A percentile compares a stretch with the other conserved stretches of the same genome.
phyloP scores from a whole-genome alignment of 2,329 filamentous ascomycete species.

The Verticillium albo-atrum region DNA sequence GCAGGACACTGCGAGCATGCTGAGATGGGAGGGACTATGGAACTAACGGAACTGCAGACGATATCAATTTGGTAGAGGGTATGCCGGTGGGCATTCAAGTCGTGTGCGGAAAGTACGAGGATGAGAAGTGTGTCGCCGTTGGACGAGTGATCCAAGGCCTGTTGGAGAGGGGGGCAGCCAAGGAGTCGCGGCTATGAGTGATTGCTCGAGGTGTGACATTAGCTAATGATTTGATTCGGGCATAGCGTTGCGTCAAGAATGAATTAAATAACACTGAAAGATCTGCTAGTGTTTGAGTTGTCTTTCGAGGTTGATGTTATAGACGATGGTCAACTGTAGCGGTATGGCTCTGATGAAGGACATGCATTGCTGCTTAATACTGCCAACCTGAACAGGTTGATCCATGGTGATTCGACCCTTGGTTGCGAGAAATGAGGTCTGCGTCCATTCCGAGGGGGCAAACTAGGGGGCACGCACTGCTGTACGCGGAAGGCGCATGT shows the following conservation, averaged over 20 bases:
- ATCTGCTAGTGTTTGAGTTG: no score
- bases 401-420: no score
- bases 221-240: not conserved
- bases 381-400: no score
- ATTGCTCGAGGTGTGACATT: not conserved
- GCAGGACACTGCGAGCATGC: not conserved
- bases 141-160: slow-evolving; percentile 23
- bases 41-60: not conserved
- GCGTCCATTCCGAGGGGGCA: no score
- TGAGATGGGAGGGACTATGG: not conserved
- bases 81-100: slow-evolving; percentile 34
- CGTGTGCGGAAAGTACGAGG: slow-evolving; percentile 25
- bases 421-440: no score
- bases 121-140: slow-evolving; percentile 28
- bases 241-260: not conserved
- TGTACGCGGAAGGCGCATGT: no score
- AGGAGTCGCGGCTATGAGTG: not conserved
- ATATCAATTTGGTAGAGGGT: slow-evolving; percentile 16
- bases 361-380: no score
- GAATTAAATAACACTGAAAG: no score
- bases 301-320: no score
- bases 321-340: no score
- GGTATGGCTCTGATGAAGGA: no score
- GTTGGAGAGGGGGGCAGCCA: slow-evolving; percentile 11
- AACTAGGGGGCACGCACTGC: no score